A percentile compares a stretch with the other conserved stretches of the same genome.
Evolutionary conservation across 208 protist genomes (phyloP).

Genomic region (Leishmania mexicana): DNA sequence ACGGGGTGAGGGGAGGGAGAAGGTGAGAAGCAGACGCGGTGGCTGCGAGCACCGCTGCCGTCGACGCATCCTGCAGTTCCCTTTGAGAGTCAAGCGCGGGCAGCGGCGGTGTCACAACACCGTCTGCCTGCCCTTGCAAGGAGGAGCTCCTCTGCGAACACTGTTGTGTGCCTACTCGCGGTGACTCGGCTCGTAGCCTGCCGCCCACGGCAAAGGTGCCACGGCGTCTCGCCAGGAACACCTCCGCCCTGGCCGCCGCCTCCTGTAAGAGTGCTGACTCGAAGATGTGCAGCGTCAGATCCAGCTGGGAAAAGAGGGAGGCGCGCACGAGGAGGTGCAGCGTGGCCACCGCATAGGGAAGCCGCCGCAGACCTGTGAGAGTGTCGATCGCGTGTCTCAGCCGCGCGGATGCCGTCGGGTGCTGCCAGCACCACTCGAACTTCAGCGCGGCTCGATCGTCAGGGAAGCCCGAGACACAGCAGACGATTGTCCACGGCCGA

Average conservation of each 20-base stretch:
- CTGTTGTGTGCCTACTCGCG: neutral
- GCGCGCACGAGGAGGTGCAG: slow-evolving; percentile 61
- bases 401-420: slow-evolving; percentile 67
- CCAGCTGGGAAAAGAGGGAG: slow-evolving; percentile 67
- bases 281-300: slow-evolving; percentile 78
- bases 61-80: neutral
- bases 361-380: slow-evolving; percentile 40
- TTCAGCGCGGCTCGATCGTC: slow-evolving; percentile 91
- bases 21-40: neutral
- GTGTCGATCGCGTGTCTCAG: slow-evolving; percentile 43
- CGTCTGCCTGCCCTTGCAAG: slow-evolving; percentile 1
- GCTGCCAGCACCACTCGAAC: slow-evolving; percentile 96
- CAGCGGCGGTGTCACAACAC: neutral
- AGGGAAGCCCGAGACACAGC: slow-evolving; percentile 93
- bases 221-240: slow-evolving; percentile 9
- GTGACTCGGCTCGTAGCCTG: neutral
- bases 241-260: slow-evolving; percentile 32
- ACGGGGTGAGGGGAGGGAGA: slow-evolving; percentile 39
- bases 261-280: slow-evolving; percentile 40
- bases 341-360: slow-evolving; percentile 68
- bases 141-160: neutral
- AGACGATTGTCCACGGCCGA: slow-evolving; percentile 92
- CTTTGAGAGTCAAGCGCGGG: neutral
- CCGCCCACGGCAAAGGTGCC: neutral
- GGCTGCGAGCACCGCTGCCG: neutral